Conservation (phyloP, 106 monocot genomes). For the Acorus gramineus region DNA sequence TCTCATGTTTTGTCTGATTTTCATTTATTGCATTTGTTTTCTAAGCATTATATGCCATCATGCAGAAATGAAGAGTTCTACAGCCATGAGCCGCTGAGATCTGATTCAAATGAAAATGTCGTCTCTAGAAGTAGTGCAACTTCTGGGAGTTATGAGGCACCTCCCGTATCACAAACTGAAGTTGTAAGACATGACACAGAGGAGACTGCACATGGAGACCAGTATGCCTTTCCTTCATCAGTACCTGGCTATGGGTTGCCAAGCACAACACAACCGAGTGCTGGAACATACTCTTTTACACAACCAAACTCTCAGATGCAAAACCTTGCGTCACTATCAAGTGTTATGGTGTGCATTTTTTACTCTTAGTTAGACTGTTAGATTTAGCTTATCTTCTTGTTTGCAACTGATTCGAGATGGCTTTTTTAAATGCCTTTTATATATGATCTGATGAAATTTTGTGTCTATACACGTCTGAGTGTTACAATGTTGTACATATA, state of each 20-base stretch:
- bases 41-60: no score
- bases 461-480: no score
- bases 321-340: constrained; percentile 53
- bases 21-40: not conserved
- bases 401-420: no score
- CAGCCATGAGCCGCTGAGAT: constrained; percentile 29
- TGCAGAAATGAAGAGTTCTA: constrained; percentile 65
- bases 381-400: no score
- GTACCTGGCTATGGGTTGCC: constrained; percentile 48
- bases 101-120: constrained; percentile 33
- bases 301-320: constrained; percentile 48
- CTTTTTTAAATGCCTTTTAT: no score
- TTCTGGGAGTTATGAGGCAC: constrained; percentile 33
- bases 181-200: constrained; percentile 30
- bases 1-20: not conserved
- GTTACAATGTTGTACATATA: no score
- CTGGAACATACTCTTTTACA: constrained; percentile 23
- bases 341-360: constrained; percentile 37
- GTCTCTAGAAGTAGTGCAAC: constrained; percentile 14
- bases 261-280: constrained; percentile 34
- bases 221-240: constrained; percentile 43
- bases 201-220: constrained; percentile 34
- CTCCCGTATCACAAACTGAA: constrained; percentile 52
- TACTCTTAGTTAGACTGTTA: no score
- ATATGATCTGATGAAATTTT: no score